Evolutionary conservation across 2,329 filamentous ascomycete species (phyloP), one percentile per base, ranked within the genome.

Genomic region (Aspergillus sp.): DNA sequence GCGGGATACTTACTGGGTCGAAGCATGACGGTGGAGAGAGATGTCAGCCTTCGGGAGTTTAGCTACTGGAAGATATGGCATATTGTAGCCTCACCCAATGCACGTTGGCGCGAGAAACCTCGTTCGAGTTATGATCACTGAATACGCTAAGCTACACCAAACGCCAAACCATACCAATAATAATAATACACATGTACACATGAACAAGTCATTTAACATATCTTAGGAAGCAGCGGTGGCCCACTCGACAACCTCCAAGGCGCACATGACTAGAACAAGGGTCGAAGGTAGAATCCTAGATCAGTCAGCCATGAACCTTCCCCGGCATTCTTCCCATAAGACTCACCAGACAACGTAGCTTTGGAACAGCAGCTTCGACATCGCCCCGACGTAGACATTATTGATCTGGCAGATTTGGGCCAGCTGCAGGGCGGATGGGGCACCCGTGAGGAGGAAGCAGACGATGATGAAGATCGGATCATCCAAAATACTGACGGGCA

Each of bases 331-430:
- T 24, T 2, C 16, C 24, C 19, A 49, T 19, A 26, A 19, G 19
- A 41, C 35, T 79, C 77, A 90, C 90, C 91, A 96, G 58, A 96
- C 86, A 54, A 99, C 90, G 68, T 95, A 95, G 75, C 93, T 96
- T 77, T 96, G 93, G 78, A 97, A 96, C 47, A 97, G 76, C 51
- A 99, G 81, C 70, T 85, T 89, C 56, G 89, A 89, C 92, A 99
- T 97, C 45, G 94, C 90, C 16, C 87, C 85, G 78, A 97, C 93
- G 71, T 90, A 99, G 9, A 99, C 94, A 57, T 88, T 88, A 73
- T 99, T 99, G 75, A 97, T 89, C 79, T 97, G 94, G 75, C 94
- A 99, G 55, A 99, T 99, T 75, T 99, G 94, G 6, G 94, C 93
- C 66, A 99, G 77, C 74, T 99, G 94, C 58, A 99, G 79, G 22